phyloP scores from a whole-genome alignment of 805 yeast species.

The Teunomyces atbi region DNA sequence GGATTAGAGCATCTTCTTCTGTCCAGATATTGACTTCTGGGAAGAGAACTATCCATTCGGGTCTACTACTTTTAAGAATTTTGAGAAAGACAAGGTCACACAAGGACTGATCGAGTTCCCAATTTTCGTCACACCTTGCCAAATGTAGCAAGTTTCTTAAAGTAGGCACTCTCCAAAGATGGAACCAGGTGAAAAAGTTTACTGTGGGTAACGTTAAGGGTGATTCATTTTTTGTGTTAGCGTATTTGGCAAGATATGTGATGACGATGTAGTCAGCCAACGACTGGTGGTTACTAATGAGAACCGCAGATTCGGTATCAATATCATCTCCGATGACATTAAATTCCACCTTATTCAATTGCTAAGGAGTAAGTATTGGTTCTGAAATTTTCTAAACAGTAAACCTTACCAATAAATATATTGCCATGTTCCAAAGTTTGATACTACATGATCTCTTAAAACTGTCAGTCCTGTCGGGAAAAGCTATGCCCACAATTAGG shows the following conservation, averaged over 20 bases:
- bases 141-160: slow-evolving; percentile 46
- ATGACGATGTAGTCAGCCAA: slow-evolving; percentile 63
- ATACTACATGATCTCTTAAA: slow-evolving; percentile 16
- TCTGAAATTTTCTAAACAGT: not conserved
- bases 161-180: slow-evolving; percentile 61
- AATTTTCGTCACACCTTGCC: slow-evolving; percentile 64
- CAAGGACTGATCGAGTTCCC: slow-evolving; percentile 49
- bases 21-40: slow-evolving; percentile 83
- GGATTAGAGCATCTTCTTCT: slow-evolving; percentile 45
- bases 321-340: slow-evolving; percentile 43
- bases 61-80: slow-evolving; percentile 34
- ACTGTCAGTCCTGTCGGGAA: slow-evolving; percentile 20
- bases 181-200: slow-evolving; percentile 72
- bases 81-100: slow-evolving; percentile 34
- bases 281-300: slow-evolving; percentile 65
- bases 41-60: slow-evolving; percentile 67
- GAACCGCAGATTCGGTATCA: slow-evolving; percentile 33
- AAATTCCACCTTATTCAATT: slow-evolving; percentile 36
- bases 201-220: slow-evolving; percentile 38
- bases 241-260: slow-evolving; percentile 35
- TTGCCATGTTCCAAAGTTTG: slow-evolving; percentile 29
- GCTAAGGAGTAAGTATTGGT: slow-evolving; percentile 14
- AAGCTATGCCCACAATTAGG: not conserved
- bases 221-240: slow-evolving; percentile 19
- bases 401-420: slow-evolving; percentile 28